Conservation (phyloP, 2,329 filamentous ascomycete species). For the Sclerotinia subarctica region DNA sequence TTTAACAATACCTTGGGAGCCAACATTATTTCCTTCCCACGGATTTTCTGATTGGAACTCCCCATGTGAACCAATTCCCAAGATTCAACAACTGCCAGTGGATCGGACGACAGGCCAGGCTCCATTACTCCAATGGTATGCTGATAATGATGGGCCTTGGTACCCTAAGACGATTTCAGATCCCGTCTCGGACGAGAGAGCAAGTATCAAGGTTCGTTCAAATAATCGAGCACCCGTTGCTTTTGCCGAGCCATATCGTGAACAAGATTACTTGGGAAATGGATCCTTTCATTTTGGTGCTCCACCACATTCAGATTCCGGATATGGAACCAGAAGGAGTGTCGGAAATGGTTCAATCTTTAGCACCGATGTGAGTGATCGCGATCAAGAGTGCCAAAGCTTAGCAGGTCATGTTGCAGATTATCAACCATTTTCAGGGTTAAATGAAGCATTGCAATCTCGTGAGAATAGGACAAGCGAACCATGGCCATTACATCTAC, state of each 20-base stretch:
- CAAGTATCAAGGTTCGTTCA: conserved; percentile 26
- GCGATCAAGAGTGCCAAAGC: conserved; percentile 36
- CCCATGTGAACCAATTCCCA: conserved; percentile 28
- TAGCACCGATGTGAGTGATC: conserved; percentile 35
- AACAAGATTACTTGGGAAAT: conserved; percentile 34
- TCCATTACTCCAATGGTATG: conserved; percentile 41
- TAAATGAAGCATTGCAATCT: conserved; percentile 26
- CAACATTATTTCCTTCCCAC: conserved; percentile 22
- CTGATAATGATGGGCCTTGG: conserved; percentile 46
- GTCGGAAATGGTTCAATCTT: conserved; percentile 37
- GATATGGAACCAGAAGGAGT: conserved; percentile 39
- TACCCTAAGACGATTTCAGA: conserved; percentile 39
- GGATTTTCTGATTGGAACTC: conserved; percentile 29
- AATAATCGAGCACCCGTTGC: conserved; percentile 29
- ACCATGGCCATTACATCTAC: conserved; percentile 24
- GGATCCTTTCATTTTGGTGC: conserved; percentile 32
- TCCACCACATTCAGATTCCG: conserved; percentile 38
- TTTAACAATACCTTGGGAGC: conserved; percentile 29
- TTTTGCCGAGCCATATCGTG: conserved; percentile 36
- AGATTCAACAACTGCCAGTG: conserved; percentile 26
- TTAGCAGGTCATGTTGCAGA: conserved; percentile 30
- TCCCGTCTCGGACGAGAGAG: conserved; percentile 28
- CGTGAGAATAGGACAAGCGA: conserved; percentile 27
- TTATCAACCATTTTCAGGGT: conserved; percentile 29
- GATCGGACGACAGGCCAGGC: conserved; percentile 32